These are phyloP conservation scores for Zalerion maritima DNA, from an alignment of 495 filamentous ascomycete genomes.

Conservation along the genomic window DNA sequence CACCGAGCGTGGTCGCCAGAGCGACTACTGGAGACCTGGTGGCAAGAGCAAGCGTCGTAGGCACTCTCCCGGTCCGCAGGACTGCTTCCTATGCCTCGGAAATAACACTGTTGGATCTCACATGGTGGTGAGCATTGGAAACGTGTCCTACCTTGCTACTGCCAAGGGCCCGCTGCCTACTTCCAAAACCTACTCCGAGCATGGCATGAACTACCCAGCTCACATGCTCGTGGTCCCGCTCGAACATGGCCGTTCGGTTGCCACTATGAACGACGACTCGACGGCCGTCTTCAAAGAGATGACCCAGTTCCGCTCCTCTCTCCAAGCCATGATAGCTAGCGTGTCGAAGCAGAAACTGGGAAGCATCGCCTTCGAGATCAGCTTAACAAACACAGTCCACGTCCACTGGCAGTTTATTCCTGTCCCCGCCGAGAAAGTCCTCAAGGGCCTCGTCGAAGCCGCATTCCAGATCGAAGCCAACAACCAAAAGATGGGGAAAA, in stretches of 20 bases:
- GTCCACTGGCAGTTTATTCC: conserved; percentile 92
- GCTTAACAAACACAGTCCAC: conserved; percentile 62
- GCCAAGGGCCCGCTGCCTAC: conserved; percentile 81
- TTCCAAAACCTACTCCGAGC: conserved; percentile 41
- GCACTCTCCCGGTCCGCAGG: conserved; percentile 53
- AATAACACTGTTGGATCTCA: conserved; percentile 72
- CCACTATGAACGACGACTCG: conserved; percentile 42
- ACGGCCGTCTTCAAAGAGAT: conserved; percentile 57
- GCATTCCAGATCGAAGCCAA: conserved; percentile 76
- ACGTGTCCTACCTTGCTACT: conserved; percentile 73
- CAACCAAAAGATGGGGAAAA: conserved; percentile 55
- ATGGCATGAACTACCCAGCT: conserved; percentile 54
- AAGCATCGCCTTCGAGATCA: conserved; percentile 83
- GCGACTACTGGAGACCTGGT: conserved; percentile 38
- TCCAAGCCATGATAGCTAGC: conserved; percentile 55
- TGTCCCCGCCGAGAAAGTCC: conserved; percentile 46
- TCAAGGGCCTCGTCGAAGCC: conserved; percentile 57
- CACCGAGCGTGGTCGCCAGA: too few relatives aligned
- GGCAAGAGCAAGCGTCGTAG: conserved; percentile 37
- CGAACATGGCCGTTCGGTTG: conserved; percentile 39
- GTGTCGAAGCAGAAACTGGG: conserved; percentile 45
- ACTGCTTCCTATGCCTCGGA: conserved; percentile 89
- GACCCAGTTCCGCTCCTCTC: conserved; percentile 52
- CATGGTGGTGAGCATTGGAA: conserved; percentile 75
- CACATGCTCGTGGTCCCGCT: conserved; percentile 90